Evolutionary conservation across 2,329 filamentous ascomycete genomes (phyloP), one percentile per base, ranked within the genome.

Genomic region (Lasiodiplodia gonubiensis): DNA sequence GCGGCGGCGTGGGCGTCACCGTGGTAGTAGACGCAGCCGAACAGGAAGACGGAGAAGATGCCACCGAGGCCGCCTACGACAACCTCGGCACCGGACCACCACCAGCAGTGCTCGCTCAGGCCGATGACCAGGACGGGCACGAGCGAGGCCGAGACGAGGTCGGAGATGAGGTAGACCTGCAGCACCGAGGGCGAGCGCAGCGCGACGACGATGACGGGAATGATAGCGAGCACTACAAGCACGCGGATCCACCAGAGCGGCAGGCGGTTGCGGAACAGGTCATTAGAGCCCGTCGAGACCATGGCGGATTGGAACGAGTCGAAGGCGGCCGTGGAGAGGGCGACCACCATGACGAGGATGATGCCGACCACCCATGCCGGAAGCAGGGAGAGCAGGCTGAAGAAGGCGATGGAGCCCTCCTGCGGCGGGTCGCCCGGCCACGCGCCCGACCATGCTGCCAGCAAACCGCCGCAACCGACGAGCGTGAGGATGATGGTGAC

Each of bases 281-380:
- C 92, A 81, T 94, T 94, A 71, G 90, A 93, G 16, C 89, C 90
- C 0, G 90, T 91, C n/a, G 90, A 92, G 8, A 94, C 90, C 89
- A 95, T 93, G 71, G 92, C 90, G 2, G 89, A 91, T 79, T 94
- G 92, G 46, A 94, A 84, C 69, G 86, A 90, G 82, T 95, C 92
- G 70, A 95, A 94, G 0, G 92, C 88, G 0, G 92, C 89, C 2
- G 90, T 92, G 73, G 88, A 91, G 64, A 95, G 86, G 11, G 88
- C 87, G 37, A 94, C 87, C 1, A 91, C 88, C 91, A 95, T 93
- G 75, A 94, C 89, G 11, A 95, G 83, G 0, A 94, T 87, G 70
- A 95, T 86, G 65, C 91, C 92, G 2, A 95, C 86, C n/a, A 93
- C 91, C 92, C 92, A 95, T 66, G 80, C 84, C 0, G 92, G 92